Conservation (phyloP, 345 rosid species). For the Brassica juncea region DNA sequence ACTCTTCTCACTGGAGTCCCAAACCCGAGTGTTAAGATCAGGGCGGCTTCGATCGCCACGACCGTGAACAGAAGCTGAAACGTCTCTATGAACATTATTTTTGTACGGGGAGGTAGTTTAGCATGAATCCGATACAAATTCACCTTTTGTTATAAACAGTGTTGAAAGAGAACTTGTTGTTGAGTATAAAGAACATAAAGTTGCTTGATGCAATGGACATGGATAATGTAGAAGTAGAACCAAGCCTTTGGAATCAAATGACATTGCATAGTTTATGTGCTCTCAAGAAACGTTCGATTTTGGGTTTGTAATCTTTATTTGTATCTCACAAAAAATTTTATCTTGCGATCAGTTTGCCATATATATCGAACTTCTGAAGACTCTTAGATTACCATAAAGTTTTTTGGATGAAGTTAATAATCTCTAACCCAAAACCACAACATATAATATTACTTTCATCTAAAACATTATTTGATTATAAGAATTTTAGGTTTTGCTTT, state of each 20-base stretch:
- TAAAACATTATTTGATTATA: not conserved
- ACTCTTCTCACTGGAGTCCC: conserved; percentile 36
- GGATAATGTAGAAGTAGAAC: conserved; percentile 5
- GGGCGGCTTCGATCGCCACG: conserved; percentile 25
- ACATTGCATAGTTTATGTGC: conserved; percentile 21
- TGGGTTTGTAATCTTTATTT: not conserved
- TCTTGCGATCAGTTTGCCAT: not conserved
- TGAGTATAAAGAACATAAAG: conserved; percentile 21
- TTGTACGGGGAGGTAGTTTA: not conserved
- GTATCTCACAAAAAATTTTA: not conserved
- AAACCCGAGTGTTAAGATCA: conserved; percentile 36
- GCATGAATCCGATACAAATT: not conserved
- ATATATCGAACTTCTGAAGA: not conserved
- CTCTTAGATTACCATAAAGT: not conserved
- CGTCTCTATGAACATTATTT: conserved; percentile 34
- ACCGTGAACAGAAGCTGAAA: conserved; percentile 39
- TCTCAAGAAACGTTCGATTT: not conserved
- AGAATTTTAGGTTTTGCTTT: not conserved
- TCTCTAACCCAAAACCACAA: not conserved
- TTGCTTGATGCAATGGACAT: conserved; percentile 28
- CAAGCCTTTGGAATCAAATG: conserved; percentile 26
- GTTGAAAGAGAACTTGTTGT: conserved; percentile 16
- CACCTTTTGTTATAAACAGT: conserved; percentile 14
- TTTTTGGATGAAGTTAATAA: not conserved
- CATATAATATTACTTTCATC: not conserved